phyloP scores from a whole-genome alignment of 345 rosid species.

The Passiflora organensis region DNA sequence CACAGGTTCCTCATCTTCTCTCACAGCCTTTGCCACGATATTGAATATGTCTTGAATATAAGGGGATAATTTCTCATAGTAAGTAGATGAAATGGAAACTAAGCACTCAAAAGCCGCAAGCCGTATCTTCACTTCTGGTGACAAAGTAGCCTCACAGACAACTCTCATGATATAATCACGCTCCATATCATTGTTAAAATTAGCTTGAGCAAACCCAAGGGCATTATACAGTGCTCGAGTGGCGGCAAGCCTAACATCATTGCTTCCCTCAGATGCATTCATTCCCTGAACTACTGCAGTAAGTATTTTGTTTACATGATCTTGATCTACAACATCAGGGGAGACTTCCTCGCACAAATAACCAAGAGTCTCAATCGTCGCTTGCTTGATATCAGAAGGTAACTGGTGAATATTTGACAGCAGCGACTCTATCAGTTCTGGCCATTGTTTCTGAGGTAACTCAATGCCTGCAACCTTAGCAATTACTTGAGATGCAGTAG shows the following conservation, averaged over 20 bases:
- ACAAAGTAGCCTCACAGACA: constrained; percentile 39
- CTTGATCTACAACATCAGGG: constrained; percentile 66
- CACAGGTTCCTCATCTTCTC: constrained; percentile 42
- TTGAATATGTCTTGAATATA: constrained; percentile 42
- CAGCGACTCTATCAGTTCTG: constrained; percentile 60
- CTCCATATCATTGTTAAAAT: constrained; percentile 40
- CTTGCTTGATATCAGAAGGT: constrained; percentile 62
- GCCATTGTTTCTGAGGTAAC: constrained; percentile 77
- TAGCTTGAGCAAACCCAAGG: constrained; percentile 44
- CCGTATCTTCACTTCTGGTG: constrained; percentile 36
- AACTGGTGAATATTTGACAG: constrained; percentile 61
- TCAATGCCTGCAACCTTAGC: constrained; percentile 75
- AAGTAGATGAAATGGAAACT: constrained; percentile 44
- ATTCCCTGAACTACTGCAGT: constrained; percentile 48
- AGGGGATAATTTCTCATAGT: constrained; percentile 41
- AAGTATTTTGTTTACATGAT: constrained; percentile 70
- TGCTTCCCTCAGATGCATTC: constrained; percentile 38
- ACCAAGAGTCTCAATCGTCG: constrained; percentile 74
- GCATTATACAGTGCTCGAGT: constrained; percentile 40
- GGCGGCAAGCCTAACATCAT: constrained; percentile 44
- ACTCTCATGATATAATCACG: constrained; percentile 49
- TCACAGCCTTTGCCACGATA: constrained; percentile 43
- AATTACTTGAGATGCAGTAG: constrained; percentile 67
- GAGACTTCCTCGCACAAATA: constrained; percentile 74
- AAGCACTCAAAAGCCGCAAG: constrained; percentile 46